Evolutionary conservation across 1,284 basidiomycete genomes (phyloP).

Genomic region (Rugiboletus extremiorientalis): DNA sequence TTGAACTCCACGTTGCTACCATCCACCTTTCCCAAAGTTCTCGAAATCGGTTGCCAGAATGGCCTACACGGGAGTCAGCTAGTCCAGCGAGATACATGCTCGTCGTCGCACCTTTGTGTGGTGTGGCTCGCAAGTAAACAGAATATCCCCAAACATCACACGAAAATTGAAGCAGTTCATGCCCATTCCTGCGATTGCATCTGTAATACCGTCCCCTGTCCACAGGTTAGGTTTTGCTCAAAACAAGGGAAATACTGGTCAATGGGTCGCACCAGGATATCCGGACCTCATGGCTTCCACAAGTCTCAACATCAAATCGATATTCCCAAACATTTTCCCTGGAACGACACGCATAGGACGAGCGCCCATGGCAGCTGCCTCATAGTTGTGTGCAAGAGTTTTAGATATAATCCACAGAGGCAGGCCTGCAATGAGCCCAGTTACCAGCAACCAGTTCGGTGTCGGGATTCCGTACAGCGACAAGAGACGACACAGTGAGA

Average conservation of each 20-base stretch:
- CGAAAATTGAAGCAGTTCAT: slow-evolving; percentile 21
- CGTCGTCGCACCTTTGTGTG: slow-evolving; percentile 21
- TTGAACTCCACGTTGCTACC: slow-evolving; percentile 2
- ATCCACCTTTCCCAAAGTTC: slow-evolving; percentile 37
- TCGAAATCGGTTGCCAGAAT: slow-evolving; percentile 38
- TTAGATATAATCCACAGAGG: slow-evolving; percentile 13
- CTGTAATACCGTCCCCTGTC: slow-evolving; percentile 17
- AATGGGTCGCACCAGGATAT: slow-evolving; percentile 24
- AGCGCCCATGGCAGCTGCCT: slow-evolving; percentile 28
- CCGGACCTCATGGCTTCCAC: slow-evolving; percentile 16
- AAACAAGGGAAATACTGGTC: not conserved
- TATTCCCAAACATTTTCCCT: slow-evolving; percentile 23
- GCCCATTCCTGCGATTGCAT: slow-evolving; percentile 9
- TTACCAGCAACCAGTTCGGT: slow-evolving; percentile 13
- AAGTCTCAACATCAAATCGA: slow-evolving; percentile 19
- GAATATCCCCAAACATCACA: slow-evolving; percentile 21
- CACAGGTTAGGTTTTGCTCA: not conserved
- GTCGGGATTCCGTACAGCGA: slow-evolving; percentile 3
- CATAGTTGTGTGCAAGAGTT: not conserved
- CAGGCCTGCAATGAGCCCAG: slow-evolving; percentile 3
- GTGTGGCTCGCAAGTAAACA: slow-evolving; percentile 28
- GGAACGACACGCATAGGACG: slow-evolving; percentile 15
- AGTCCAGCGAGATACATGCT: not conserved
- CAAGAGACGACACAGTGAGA: slow-evolving; percentile 4
- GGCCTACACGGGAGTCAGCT: slow-evolving; percentile 7